phyloP scores from a whole-genome alignment of 164 flowering plant species.

The Houttuynia cordata region DNA sequence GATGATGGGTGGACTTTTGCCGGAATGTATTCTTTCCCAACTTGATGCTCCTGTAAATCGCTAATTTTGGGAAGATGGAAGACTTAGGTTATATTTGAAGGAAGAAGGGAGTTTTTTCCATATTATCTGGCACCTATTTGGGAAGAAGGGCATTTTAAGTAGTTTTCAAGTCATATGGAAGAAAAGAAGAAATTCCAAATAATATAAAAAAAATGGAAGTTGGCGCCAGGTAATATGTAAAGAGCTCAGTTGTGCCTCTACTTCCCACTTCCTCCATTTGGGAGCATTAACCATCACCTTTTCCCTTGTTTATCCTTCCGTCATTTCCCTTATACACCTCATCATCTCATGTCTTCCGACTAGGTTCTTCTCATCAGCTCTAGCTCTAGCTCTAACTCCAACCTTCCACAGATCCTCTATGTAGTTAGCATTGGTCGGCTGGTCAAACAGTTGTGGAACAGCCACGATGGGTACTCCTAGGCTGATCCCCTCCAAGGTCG shows the following conservation, averaged over 20 bases:
- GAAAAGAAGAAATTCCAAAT: too few relatives aligned
- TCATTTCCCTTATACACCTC: conserved; percentile 23
- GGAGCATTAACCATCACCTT: conserved; percentile 18
- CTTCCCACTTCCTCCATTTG: conserved; percentile 14
- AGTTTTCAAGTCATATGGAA: too few relatives aligned
- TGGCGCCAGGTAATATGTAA: too few relatives aligned
- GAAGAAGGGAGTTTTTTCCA: too few relatives aligned
- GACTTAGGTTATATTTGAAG: too few relatives aligned
- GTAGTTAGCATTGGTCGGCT: conserved; percentile 3
- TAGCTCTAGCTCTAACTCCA: neutral
- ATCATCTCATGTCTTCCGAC: conserved; percentile 18
- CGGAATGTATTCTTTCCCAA: too few relatives aligned
- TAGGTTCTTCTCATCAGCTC: conserved; percentile 7
- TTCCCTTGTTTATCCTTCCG: conserved; percentile 16
- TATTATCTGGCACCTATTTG: too few relatives aligned
- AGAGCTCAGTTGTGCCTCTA: conserved; percentile 8
- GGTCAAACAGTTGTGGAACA: conserved; percentile 1
- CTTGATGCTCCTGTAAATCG: too few relatives aligned
- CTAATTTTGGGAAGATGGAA: too few relatives aligned
- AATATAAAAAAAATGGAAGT: too few relatives aligned
- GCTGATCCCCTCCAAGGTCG: conserved; percentile 4
- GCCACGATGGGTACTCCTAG: conserved; percentile 3
- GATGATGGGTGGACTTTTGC: too few relatives aligned
- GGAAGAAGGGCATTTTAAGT: too few relatives aligned
- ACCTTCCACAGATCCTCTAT: conserved; percentile 4